phyloP scores from a whole-genome alignment of 2,329 filamentous ascomycete genomes.

The Periconia sp. region DNA sequence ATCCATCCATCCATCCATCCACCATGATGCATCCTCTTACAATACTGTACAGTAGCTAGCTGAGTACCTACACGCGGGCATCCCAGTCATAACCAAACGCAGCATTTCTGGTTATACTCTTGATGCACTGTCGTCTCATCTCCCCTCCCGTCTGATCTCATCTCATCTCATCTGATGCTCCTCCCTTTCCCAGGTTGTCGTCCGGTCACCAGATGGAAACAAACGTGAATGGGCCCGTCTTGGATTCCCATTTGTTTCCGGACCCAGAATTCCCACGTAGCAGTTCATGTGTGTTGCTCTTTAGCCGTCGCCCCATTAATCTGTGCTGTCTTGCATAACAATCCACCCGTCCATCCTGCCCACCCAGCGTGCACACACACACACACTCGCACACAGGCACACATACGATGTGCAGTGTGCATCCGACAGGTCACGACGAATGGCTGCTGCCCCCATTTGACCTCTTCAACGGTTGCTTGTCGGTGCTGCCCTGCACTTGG shows the following conservation, averaged over 20 bases:
- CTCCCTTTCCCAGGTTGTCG: too few species aligned
- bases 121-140: background rate
- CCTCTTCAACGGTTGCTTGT: background rate
- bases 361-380: background rate
- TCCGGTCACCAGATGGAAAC: too few species aligned
- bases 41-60: too few species aligned
- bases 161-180: too few species aligned
- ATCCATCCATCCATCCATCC: background rate
- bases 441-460: background rate
- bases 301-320: background rate
- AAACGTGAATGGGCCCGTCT: too few species aligned
- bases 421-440: background rate
- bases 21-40: too few species aligned
- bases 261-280: too few species aligned
- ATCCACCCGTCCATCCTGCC: background rate
- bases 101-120: background rate
- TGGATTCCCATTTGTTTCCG: too few species aligned
- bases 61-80: background rate
- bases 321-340: background rate
- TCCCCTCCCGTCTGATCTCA: too few species aligned
- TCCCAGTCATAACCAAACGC: background rate
- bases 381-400: too few species aligned
- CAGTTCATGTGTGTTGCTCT: background rate
- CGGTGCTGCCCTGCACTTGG: slow-evolving; percentile 12
- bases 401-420: background rate